A percentile compares a stretch with the other conserved stretches of the same genome.
These are phyloP conservation scores for Alternaria panax DNA, from an alignment of 2,329 filamentous ascomycete genomes.

Conservation along the genomic window DNA sequence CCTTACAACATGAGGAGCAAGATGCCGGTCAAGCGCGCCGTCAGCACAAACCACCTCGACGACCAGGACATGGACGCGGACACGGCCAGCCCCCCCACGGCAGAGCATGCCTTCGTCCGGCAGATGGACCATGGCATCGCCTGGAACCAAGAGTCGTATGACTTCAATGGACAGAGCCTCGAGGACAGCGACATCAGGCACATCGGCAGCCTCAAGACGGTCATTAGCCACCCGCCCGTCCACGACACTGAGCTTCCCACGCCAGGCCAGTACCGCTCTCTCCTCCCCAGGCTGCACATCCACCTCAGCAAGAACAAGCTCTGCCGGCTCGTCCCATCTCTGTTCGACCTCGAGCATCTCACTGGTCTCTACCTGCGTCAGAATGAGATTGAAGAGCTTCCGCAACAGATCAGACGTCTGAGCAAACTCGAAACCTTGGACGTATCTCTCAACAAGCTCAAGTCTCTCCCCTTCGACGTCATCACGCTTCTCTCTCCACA, in stretches of 20 bases:
- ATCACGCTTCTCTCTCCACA: conserved; percentile 25
- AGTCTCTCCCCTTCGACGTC: conserved; percentile 37
- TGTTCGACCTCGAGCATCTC: conserved; percentile 40
- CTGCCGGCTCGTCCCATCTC: conserved; percentile 23
- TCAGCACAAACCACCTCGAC: neutral
- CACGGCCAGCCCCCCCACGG: neutral
- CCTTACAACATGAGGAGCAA: conserved; percentile 7
- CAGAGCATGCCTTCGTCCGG: conserved; percentile 19
- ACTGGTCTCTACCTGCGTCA: conserved; percentile 31
- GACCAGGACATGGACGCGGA: neutral
- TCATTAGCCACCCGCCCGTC: conserved; percentile 35
- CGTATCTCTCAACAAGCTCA: conserved; percentile 33
- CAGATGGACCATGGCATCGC: conserved; percentile 25
- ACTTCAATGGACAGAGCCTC: conserved; percentile 23
- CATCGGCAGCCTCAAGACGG: conserved; percentile 33
- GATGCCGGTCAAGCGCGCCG: conserved; percentile 4
- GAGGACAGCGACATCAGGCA: conserved; percentile 33
- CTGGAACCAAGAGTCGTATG: conserved; percentile 23
- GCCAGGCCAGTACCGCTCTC: conserved; percentile 41
- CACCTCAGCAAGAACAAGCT: conserved; percentile 35
- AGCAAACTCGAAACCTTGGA: conserved; percentile 30
- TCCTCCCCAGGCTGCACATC: conserved; percentile 37
- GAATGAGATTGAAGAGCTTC: conserved; percentile 39
- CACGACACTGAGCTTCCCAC: conserved; percentile 34
- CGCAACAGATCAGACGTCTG: conserved; percentile 34